A percentile compares a stretch with the other conserved stretches of the same genome.
phyloP scores from a whole-genome alignment of 2,329 filamentous ascomycete species.

The Penicillium digitatum region DNA sequence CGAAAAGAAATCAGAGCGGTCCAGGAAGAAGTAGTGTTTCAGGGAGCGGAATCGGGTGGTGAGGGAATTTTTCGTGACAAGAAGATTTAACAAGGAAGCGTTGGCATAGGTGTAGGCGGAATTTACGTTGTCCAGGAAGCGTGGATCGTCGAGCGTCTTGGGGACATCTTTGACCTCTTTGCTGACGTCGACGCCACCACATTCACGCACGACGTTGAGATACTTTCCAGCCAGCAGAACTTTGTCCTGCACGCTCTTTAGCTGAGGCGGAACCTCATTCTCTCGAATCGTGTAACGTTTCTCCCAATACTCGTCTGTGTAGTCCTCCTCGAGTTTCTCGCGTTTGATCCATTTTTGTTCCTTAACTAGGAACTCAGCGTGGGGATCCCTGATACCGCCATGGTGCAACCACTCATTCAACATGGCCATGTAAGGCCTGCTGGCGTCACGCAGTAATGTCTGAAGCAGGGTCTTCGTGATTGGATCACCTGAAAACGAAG shows the following conservation, averaged over 20 bases:
- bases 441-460: conserved; percentile 78
- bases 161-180: conserved; percentile 86
- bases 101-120: conserved; percentile 93
- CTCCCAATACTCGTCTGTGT: conserved; percentile 99
- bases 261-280: conserved; percentile 83
- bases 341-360: conserved; percentile 93
- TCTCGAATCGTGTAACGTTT: conserved; percentile 93
- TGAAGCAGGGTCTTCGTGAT: conserved; percentile 78
- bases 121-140: conserved; percentile 94
- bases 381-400: conserved; percentile 88
- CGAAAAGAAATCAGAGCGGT: conserved; percentile 95
- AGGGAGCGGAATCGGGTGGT: conserved; percentile 82
- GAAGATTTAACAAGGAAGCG: conserved; percentile 81
- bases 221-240: conserved; percentile 95
- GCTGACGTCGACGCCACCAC: conserved; percentile 90
- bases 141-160: conserved; percentile 81
- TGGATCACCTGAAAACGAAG: conserved; percentile 90
- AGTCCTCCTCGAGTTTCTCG: conserved; percentile 88
- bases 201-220: conserved; percentile 94
- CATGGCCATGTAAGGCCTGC: conserved; percentile 95
- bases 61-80: conserved; percentile 87
- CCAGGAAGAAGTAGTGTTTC: conserved; percentile 99
- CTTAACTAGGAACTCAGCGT: conserved; percentile 89
- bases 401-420: conserved; percentile 98
- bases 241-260: conserved; percentile 87